Base-by-base conservation (phyloP, 176 grass and related monocot genomes). In the Dendrocalamus sinicus region DNA sequence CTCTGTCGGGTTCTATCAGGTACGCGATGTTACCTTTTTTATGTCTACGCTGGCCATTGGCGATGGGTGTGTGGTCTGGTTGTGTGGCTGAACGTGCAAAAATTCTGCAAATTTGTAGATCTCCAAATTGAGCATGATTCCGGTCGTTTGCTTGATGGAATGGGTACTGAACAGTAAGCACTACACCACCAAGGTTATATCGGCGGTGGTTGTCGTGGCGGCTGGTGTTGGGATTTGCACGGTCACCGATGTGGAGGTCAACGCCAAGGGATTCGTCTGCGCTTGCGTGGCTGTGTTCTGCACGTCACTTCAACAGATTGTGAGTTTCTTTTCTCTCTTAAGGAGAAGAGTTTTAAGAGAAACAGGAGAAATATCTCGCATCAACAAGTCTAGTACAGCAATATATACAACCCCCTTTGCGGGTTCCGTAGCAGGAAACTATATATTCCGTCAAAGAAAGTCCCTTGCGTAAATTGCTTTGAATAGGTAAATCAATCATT, bases 71-170 rank as follows among this genome's bases (percentile, higher is more conserved):
- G 14, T 16, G 20, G 48, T 51, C 54, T 40, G 52, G 20, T 80
- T 6, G 12, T 43, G 52, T 81, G 30, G 32, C 76, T 90, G 20
- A 94, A 55, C 0, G 9, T 44, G 45, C 4, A 35, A 28, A 67
- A 75, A 22, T 35, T 45, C 5, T 73, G 41, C 8, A 11, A 72
- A 82, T 64, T 50, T 76, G 84, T 47, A 95, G 95, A 97, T 97
- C 77, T 91, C 95, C 67, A 97, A 97, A 73, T 40, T 97, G 85
- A 97, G 95, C 85, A 98, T 98, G 89, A 95, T 98, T 90, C 95
- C 95, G 9, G 93, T 95, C 16, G 95, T 98, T 71, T 98, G 93
- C 77, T 51, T 95, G 22, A 93, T 98, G 95, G 95, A 98, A 55
- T 98, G 89, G 89, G 80, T 92, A 41, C 85, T 91, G 10, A 86